Conservation (phyloP, 2,329 filamentous ascomycete species). For the Curvularia eragrostidis region DNA sequence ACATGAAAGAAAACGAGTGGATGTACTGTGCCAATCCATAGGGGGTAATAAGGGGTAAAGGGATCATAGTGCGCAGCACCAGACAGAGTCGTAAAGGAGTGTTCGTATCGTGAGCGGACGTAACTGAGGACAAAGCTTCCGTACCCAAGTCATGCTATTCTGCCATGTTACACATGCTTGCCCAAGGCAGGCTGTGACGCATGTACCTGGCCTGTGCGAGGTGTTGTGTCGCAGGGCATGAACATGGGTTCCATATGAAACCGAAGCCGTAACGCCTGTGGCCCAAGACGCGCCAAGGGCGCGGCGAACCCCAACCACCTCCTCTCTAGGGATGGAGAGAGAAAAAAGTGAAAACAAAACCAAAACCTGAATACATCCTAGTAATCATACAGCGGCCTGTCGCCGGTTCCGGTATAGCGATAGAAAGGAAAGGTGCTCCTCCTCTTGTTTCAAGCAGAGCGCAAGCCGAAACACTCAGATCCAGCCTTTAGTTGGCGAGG, state of each 20-base stretch:
- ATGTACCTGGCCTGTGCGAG: conserved; percentile 7
- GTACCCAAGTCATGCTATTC: background rate
- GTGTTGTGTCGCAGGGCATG: conserved; percentile 9
- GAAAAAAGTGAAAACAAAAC: conserved; percentile 6
- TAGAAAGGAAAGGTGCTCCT: conserved; percentile 10
- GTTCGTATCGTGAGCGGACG: conserved; percentile 18
- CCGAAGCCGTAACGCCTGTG: conserved; percentile 24
- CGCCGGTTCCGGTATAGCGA: conserved; percentile 12
- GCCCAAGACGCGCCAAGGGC: conserved; percentile 5
- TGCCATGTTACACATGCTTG: background rate
- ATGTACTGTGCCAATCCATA: conserved; percentile 15
- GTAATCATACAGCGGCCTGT: conserved; percentile 33
- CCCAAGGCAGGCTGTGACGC: background rate
- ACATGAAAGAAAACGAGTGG: conserved; percentile 14
- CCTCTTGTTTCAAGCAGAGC: conserved; percentile 6
- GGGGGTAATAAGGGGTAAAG: background rate
- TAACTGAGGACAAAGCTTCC: conserved; percentile 4
- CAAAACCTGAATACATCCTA: conserved; percentile 7
- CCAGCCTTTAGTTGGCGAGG: conserved; percentile 44
- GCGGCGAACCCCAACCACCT: background rate
- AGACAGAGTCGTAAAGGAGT: conserved; percentile 13
- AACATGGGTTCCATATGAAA: conserved; percentile 18
- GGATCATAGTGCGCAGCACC: conserved; percentile 14
- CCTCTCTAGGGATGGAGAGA: background rate
- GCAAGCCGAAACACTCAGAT: conserved; percentile 31